phyloP scores from a whole-genome alignment of 139 green algal genomes.

The Marvania coccoides region DNA sequence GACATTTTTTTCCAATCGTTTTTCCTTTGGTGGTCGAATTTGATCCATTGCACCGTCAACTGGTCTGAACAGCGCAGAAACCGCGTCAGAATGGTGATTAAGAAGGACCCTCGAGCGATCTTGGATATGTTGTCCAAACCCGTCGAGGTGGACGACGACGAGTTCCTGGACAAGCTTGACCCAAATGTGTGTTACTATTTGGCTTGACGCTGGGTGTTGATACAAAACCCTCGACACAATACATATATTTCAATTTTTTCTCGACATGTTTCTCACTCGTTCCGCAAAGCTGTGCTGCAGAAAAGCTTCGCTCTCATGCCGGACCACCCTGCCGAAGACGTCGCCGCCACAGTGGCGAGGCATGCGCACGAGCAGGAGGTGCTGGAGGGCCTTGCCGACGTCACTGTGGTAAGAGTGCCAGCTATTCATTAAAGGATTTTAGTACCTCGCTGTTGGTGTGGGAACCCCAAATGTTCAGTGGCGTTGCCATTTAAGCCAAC shows the following conservation, averaged over 20 bases:
- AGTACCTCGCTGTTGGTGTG: too few relatives aligned
- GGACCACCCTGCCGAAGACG: neutral
- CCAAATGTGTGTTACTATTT: neutral
- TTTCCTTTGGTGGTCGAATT: too few relatives aligned
- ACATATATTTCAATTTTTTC: neutral
- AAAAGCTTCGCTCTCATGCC: neutral
- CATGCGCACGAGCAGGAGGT: neutral
- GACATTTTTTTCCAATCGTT: too few relatives aligned
- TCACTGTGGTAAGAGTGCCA: too few relatives aligned
- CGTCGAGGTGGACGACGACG: neutral
- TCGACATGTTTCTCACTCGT: neutral
- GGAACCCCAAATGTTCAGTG: too few relatives aligned
- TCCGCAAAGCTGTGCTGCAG: neutral
- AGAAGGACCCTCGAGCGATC: conserved; percentile 3
- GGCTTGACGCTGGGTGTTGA: neutral
- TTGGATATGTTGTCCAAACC: conserved; percentile 11
- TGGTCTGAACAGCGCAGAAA: too few relatives aligned
- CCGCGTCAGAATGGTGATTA: conserved; percentile 16
- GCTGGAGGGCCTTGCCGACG: neutral
- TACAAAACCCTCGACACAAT: neutral
- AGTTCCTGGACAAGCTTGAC: neutral
- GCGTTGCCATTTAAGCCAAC: too few relatives aligned
- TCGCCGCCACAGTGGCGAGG: neutral
- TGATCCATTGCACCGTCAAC: too few relatives aligned
- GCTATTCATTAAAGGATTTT: too few relatives aligned